Conservation (phyloP, 179 eudicot species). For the Corrigiola litoralis region DNA sequence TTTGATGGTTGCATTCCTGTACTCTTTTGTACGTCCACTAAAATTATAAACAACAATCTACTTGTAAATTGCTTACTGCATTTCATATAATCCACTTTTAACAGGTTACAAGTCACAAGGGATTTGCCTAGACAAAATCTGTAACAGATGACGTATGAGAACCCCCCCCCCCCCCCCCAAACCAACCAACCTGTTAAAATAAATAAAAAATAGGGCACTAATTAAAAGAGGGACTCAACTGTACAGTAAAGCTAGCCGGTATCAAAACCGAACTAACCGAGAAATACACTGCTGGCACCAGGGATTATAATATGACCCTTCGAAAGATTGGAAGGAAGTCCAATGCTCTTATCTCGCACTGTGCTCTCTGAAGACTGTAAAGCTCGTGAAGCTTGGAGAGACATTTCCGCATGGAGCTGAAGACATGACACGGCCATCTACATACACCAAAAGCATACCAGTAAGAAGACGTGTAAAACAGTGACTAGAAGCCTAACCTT, state of each 20-base stretch:
- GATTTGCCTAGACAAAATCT: too few species aligned
- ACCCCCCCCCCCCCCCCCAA: too few species aligned
- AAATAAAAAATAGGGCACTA: background rate
- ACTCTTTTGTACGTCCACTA: too few species aligned
- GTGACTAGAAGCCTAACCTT: background rate
- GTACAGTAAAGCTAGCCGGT: background rate
- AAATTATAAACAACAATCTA: too few species aligned
- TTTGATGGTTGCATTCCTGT: too few species aligned
- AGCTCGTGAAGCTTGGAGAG: conserved; percentile 81
- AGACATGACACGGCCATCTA: conserved; percentile 92
- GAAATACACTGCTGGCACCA: conserved; percentile 30
- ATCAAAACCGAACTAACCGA: conserved; percentile 18
- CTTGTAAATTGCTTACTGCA: too few species aligned
- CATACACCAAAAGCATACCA: conserved; percentile 4
- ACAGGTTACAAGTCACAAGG: too few species aligned
- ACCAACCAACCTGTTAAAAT: background rate
- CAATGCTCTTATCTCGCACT: conserved; percentile 31
- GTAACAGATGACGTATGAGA: too few species aligned
- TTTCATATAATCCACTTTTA: too few species aligned
- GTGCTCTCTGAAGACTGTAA: conserved; percentile 42
- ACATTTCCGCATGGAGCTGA: conserved; percentile 91
- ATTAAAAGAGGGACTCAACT: conserved; percentile 1
- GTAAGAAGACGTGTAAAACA: background rate
- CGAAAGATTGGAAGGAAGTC: conserved; percentile 43
- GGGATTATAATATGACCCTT: conserved; percentile 64